Evolutionary conservation across 2,329 filamentous ascomycete genomes (phyloP).

Genomic region (Exophiala sp.): DNA sequence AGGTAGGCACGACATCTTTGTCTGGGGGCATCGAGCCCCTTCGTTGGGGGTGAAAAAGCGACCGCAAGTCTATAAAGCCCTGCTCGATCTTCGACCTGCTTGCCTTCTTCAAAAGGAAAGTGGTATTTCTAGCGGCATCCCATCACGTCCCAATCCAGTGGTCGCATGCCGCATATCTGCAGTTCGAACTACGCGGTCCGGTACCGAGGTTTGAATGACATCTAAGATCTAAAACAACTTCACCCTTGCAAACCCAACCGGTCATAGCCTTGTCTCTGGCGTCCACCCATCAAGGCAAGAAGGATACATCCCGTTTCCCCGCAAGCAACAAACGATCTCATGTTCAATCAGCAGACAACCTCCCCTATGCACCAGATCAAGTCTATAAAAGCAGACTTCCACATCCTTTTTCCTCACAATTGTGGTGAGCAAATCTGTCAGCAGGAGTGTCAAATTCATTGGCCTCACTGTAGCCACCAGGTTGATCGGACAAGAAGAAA

Average conservation of each 20-base stretch:
- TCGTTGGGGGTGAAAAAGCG: neutral
- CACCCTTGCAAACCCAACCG: neutral
- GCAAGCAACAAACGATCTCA: neutral
- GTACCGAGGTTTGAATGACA: too few species aligned
- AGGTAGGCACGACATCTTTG: constrained; percentile 5
- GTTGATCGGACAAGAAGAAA: constrained; percentile 9
- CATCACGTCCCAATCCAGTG: too few species aligned
- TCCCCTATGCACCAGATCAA: constrained; percentile 21
- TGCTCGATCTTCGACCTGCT: neutral
- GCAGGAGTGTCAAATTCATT: constrained; percentile 22
- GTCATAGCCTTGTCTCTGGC: neutral
- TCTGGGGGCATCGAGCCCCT: constrained; percentile 12
- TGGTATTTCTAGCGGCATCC: too few species aligned
- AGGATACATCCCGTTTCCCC: neutral
- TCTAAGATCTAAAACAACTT: too few species aligned
- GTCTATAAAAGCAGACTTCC: constrained; percentile 23
- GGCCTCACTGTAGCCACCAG: constrained; percentile 13
- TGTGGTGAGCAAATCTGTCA: constrained; percentile 23
- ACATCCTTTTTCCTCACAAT: constrained; percentile 18
- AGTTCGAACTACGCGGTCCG: too few species aligned
- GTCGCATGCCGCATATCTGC: too few species aligned
- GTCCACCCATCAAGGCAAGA: neutral
- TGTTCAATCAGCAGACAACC: neutral
- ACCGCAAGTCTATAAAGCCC: constrained; percentile 13
- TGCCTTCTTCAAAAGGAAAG: too few species aligned